Base-by-base conservation (phyloP, 768 basidiomycete genomes). In the Gyrodon lividus region DNA sequence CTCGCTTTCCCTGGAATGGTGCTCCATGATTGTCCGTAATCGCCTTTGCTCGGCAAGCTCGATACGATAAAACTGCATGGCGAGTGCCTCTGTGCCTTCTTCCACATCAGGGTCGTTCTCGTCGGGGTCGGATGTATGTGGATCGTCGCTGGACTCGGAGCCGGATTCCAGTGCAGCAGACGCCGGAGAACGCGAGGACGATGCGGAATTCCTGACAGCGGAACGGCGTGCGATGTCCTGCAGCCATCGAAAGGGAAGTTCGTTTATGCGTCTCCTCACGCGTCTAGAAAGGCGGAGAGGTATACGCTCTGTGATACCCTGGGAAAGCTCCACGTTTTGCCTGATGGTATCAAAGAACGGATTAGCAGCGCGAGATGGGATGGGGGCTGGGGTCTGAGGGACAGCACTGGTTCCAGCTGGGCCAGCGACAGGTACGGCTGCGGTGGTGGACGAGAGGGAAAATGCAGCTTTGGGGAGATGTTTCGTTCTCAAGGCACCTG, bases 281-380 rank as follows among this genome's bases (percentile, higher is more conserved):
- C 71, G 60, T 31, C 69, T 61, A 2, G 82, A 75, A 14, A 86
- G 70, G 41, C 70, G 70, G 46, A 97, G 81, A 13, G 90, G 84
- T 33, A 96, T 95, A 30, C 89, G 86, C 60, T 93, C 90, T 0
- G 85, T 89, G 55, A 83, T 78, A 6, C 83, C 82, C 30, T 83
- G 69, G 2, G 85, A 80, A 20, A 97, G 81, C 71, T 97, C 93
- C 2, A 84, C 66, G 59, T 92, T 91, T 70, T 93, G 90, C 34
- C 89, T 84, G 60, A 98, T 89, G 60, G 89, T 87, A 69, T 98
- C 95, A 59, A 92, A 98, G 73, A 98, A 98, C 9, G 96, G 96
- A 66, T 96, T 98, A 4, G 71, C 61, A 61, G 61, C 73, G 65
- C 45, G 68, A 24, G 57, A 45, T 63, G 56, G 50, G 44, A 54